Percentiles rank a stretch among this genome's conserved stretches.
Evolutionary conservation across 805 yeast species (phyloP).

Genomic region (Yamadazyma philogaea): DNA sequence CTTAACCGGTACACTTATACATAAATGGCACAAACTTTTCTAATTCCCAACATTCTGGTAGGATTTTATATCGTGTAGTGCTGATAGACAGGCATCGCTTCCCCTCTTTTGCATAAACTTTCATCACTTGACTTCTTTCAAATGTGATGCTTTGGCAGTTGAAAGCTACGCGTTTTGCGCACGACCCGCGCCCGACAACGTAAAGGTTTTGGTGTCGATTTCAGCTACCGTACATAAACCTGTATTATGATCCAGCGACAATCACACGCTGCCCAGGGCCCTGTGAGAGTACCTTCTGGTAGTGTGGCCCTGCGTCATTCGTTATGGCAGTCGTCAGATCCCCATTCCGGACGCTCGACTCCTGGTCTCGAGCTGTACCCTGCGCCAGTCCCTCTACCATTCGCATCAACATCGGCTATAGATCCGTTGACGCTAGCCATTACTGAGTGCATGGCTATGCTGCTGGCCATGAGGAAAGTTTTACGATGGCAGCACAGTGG

Average conservation of each 20-base stretch:
- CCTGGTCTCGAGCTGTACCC: not conserved
- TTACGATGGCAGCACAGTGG: slow-evolving; percentile 67
- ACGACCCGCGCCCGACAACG: slow-evolving; percentile 6
- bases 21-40: too few species aligned
- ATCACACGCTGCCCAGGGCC: not conserved
- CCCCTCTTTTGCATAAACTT: too few species aligned
- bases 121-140: too few species aligned
- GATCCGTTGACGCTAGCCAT: slow-evolving; percentile 81
- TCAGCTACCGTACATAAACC: not conserved
- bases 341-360: not conserved
- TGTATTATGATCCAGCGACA: slow-evolving; percentile 3
- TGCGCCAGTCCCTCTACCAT: not conserved
- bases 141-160: too few species aligned
- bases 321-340: not conserved
- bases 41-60: too few species aligned
- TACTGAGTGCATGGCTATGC: slow-evolving; percentile 81
- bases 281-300: not conserved
- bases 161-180: not conserved
- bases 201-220: not conserved
- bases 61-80: too few species aligned
- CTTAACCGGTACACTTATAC: too few species aligned
- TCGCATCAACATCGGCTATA: slow-evolving; percentile 35
- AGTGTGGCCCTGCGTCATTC: not conserved
- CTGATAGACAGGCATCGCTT: too few species aligned
- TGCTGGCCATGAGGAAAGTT: slow-evolving; percentile 83